Evolutionary conservation across 805 yeast species (phyloP), one percentile per base, ranked within the genome.

Genomic region (Candida anglica): DNA sequence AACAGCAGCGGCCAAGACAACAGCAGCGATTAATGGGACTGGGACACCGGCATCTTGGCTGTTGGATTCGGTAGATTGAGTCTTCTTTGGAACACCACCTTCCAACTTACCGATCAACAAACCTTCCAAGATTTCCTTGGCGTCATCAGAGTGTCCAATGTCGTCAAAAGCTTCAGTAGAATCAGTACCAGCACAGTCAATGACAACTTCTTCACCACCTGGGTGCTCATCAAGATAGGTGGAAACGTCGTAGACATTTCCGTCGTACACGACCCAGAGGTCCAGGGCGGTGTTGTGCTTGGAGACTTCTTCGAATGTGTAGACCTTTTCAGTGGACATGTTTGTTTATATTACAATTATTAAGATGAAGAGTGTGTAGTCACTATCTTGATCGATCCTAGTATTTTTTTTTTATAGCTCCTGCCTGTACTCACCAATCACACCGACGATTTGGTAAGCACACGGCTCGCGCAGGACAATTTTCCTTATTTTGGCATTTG

Each of bases 141-240:
- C 98, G 47, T 89, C 96, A 43, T 89, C 97, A 22, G 98, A 87
- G 66, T 93, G 99, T 22, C 99, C 99, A 56, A 93, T 89, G 53
- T 87, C 96, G 46, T 66, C 58, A 43, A 66, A 67, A 3, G 68
- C 71, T 46, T 64, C 71, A 32, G 71, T 67, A 33, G 71, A 69
- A 45, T 66, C 71, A 11, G 53, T 49, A 19, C 72, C 72, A 16
- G 69, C 72, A 34, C 50, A 53, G 45, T 67, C 73, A 31, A 56
- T 53, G 35, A 66, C 53, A 30, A 67, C 72, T 50, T 66, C 73
- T 46, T 67, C 71, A 33, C 73, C 73, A 47, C 73, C 72, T 7
- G 72, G 72, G 48, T 67, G 72, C 47, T 65, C 64, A 48, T 73
- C 69, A 41, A 71, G 56, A 49, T 71, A 66, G 31, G 42, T 44